Evolutionary conservation across 179 eudicot species (phyloP).

Genomic region (Monotropa hypopitys): DNA sequence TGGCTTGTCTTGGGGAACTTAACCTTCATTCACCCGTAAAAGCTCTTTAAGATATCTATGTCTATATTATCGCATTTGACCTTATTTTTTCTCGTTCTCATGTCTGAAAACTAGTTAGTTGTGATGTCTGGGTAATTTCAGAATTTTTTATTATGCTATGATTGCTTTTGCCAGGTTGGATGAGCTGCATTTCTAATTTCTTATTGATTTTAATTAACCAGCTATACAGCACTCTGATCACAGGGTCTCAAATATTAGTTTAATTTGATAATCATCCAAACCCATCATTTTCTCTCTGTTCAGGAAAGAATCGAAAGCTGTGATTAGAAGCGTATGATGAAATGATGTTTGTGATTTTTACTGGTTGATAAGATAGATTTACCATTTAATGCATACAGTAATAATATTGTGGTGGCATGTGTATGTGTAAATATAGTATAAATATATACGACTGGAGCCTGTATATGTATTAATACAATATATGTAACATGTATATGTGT

Average conservation of each 20-base stretch:
- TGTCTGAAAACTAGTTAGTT: neutral
- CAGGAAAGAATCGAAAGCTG: neutral
- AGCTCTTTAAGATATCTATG: neutral
- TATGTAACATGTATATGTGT: too few relatives aligned
- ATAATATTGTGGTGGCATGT: too few relatives aligned
- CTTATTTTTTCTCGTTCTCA: slow-evolving; percentile 4
- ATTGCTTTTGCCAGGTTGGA: neutral
- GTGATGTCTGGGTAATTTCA: neutral
- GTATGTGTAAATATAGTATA: too few relatives aligned
- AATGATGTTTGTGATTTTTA: neutral
- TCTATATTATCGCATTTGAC: neutral
- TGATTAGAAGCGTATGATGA: neutral
- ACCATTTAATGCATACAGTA: too few relatives aligned
- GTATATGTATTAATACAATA: too few relatives aligned
- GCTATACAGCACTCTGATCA: neutral
- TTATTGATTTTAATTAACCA: neutral
- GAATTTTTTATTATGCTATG: neutral
- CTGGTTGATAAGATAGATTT: neutral
- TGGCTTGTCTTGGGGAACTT: slow-evolving; percentile 56
- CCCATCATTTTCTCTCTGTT: neutral
- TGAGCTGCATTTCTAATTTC: neutral
- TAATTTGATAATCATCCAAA: neutral
- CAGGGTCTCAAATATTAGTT: neutral
- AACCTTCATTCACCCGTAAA: slow-evolving; percentile 41
- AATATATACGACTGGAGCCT: too few relatives aligned